Evolutionary conservation across 2,329 filamentous ascomycete species (phyloP).

Genomic region (Neopestalotiopsis rosae): DNA sequence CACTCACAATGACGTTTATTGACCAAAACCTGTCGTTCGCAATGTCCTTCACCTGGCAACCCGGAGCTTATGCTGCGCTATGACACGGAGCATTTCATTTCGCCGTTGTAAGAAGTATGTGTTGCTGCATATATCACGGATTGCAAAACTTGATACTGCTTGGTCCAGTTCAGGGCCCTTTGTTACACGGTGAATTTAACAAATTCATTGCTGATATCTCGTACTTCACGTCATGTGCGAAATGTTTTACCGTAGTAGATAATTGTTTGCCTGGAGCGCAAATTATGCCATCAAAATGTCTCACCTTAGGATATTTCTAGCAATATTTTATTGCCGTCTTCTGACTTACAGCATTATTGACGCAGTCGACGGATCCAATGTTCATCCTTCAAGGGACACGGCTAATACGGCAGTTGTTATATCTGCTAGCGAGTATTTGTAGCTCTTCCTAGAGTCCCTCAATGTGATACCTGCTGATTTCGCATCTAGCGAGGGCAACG

Average conservation of each 20-base stretch:
- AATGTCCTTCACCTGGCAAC: conserved; percentile 13
- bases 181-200: background rate
- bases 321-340: background rate
- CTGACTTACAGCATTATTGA: background rate
- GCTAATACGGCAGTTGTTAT: conserved; percentile 31
- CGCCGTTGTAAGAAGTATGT: background rate
- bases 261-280: background rate
- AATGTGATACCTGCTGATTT: conserved; percentile 23
- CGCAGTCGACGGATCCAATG: background rate
- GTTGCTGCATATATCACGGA: background rate
- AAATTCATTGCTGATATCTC: background rate
- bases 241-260: background rate
- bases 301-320: background rate
- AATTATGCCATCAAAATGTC: background rate
- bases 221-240: background rate
- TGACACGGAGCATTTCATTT: background rate
- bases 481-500: conserved; percentile 41
- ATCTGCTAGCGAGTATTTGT: conserved; percentile 44
- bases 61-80: conserved; percentile 19
- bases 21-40: conserved; percentile 15
- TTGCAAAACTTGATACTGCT: background rate
- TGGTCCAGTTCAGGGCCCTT: background rate
- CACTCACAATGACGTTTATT: conserved; percentile 33
- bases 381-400: background rate
- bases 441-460: conserved; percentile 22